A percentile compares a stretch with the other conserved stretches of the same genome.
phyloP scores from a whole-genome alignment of 306 rosid genomes.

The Aeschynomene evenia region DNA sequence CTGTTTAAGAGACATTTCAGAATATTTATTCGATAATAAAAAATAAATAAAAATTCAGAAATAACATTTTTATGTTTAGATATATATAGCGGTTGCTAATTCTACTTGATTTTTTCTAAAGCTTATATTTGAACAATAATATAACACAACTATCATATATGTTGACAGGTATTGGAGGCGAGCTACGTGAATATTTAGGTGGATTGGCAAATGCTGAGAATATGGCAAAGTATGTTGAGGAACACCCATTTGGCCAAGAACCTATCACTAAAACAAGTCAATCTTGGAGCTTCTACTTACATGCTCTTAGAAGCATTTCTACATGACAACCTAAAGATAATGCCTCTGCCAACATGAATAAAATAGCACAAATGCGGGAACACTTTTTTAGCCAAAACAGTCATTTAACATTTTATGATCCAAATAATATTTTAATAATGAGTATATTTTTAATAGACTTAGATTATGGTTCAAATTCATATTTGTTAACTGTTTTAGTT shows the following conservation, averaged over 20 bases:
- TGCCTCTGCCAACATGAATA: not conserved
- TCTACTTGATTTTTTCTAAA: not conserved
- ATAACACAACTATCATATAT: not conserved
- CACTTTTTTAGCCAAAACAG: too few relatives aligned
- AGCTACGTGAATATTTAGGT: constrained; percentile 57
- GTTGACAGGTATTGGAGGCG: constrained; percentile 61
- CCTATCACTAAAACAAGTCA: constrained; percentile 43
- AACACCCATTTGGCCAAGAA: constrained; percentile 62
- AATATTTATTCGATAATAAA: too few relatives aligned
- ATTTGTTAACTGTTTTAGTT: too few relatives aligned
- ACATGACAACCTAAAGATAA: not conserved
- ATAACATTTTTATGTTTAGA: too few relatives aligned
- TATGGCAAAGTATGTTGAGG: constrained; percentile 47
- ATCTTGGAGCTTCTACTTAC: constrained; percentile 59
- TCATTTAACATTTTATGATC: too few relatives aligned
- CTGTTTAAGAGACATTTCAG: too few relatives aligned
- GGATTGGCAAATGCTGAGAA: constrained; percentile 53
- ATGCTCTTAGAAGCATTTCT: constrained; percentile 35
- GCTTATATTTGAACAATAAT: not conserved
- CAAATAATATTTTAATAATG: too few relatives aligned
- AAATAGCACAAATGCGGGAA: too few relatives aligned
- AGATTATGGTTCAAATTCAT: too few relatives aligned
- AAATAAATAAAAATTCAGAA: too few relatives aligned
- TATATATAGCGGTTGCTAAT: too few relatives aligned
- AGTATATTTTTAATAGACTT: too few relatives aligned